A percentile compares a stretch with the other conserved stretches of the same genome.
These are phyloP conservation scores for Kwoniella heveanensis DNA, from an alignment of 768 basidiomycete species.

Conservation along the genomic window DNA sequence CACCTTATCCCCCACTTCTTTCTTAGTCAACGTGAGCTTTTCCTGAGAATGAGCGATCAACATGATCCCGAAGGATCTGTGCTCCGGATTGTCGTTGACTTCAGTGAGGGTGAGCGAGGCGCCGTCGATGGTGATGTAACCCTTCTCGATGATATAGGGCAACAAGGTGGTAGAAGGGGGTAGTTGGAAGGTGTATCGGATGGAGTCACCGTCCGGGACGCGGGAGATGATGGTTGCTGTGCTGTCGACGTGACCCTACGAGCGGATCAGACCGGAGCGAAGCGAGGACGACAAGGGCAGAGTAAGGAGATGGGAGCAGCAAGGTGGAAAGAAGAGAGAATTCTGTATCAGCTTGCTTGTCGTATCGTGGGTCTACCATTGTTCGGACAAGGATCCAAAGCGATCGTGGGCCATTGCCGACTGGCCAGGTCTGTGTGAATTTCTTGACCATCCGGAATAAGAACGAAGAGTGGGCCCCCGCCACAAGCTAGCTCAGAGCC, in stretches of 20 bases:
- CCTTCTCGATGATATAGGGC: constrained; percentile 86
- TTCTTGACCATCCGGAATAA: no score
- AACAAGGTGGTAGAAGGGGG: constrained; percentile 64
- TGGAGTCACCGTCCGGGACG: constrained; percentile 78
- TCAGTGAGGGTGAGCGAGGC: constrained; percentile 86
- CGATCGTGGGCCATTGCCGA: background rate
- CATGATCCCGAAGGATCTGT: constrained; percentile 79
- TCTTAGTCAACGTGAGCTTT: constrained; percentile 77
- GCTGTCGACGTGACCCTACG: constrained; percentile 87
- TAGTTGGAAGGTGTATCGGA: constrained; percentile 79
- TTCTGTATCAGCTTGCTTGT: no score
- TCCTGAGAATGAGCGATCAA: constrained; percentile 91
- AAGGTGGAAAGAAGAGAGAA: no score
- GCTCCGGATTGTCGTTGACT: constrained; percentile 58
- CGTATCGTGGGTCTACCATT: no score
- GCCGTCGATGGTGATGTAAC: constrained; percentile 92
- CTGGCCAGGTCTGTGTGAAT: no score
- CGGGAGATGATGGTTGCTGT: constrained; percentile 75
- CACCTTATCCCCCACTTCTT: constrained; percentile 74
- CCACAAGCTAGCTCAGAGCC: no score
- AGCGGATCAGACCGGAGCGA: background rate
- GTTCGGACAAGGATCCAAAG: background rate
- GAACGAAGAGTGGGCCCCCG: no score
- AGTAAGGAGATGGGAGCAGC: no score
- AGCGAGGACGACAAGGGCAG: no score